Conservation (phyloP, 129 eudicot genomes). For the Pulicaria dysenterica region DNA sequence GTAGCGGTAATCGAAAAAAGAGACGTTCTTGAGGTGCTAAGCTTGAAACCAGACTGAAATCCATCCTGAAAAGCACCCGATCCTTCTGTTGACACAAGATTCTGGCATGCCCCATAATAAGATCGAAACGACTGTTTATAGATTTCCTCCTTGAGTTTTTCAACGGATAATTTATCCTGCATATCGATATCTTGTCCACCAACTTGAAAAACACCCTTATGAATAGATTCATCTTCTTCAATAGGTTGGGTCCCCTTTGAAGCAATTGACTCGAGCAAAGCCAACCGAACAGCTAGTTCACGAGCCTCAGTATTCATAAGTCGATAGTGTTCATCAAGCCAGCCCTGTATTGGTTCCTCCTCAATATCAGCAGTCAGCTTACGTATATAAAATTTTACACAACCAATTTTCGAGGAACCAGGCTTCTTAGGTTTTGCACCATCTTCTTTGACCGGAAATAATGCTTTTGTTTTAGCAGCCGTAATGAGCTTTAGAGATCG, state of each 20-base stretch:
- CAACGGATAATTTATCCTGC: conserved; percentile 59
- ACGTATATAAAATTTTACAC: conserved; percentile 68
- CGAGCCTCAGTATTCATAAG: conserved; percentile 89
- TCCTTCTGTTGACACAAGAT: conserved; percentile 65
- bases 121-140: conserved; percentile 79
- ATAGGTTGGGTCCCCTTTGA: conserved; percentile 50
- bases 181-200: conserved; percentile 65
- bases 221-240: conserved; percentile 53
- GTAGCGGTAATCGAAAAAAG: conserved; percentile 80
- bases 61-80: conserved; percentile 88
- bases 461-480: conserved; percentile 64
- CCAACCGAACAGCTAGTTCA: conserved; percentile 85
- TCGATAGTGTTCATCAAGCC: conserved; percentile 95
- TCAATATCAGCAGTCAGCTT: conserved; percentile 90
- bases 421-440: conserved; percentile 61
- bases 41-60: conserved; percentile 91
- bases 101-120: conserved; percentile 83
- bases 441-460: conserved; percentile 65
- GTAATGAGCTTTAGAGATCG: conserved; percentile 86
- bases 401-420: conserved; percentile 67
- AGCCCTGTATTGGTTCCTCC: conserved; percentile 97
- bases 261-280: conserved; percentile 61
- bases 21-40: conserved; percentile 72
- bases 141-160: conserved; percentile 75
- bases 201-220: conserved; percentile 41